phyloP scores from a whole-genome alignment of 176 grass and related monocot species.

The Aegilops bicornis region DNA sequence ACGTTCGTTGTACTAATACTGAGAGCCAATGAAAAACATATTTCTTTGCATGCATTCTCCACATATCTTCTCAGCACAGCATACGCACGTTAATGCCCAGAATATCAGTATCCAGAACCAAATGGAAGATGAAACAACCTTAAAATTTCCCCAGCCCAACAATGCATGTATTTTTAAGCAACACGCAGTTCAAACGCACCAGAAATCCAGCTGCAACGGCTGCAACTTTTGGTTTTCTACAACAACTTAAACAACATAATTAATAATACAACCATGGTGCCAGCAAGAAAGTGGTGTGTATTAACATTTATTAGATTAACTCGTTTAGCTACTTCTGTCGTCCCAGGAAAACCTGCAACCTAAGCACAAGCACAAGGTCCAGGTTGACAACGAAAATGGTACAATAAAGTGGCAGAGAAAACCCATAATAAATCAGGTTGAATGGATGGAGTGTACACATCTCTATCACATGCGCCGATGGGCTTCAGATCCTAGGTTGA shows the following conservation, averaged over 20 bases:
- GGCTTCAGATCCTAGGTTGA: neutral
- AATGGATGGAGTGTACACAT: slow-evolving; percentile 3
- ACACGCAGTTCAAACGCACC: neutral
- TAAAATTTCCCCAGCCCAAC: neutral
- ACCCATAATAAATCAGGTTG: neutral
- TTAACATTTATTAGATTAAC: slow-evolving; percentile 23
- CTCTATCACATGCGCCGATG: neutral
- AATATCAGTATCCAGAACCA: neutral
- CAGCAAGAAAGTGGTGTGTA: neutral
- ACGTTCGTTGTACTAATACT: too few species aligned
- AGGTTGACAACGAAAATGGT: neutral
- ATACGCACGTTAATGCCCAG: too few species aligned
- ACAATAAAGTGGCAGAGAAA: neutral
- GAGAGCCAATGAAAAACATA: too few species aligned
- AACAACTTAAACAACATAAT: neutral
- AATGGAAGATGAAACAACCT: neutral
- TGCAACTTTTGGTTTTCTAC: neutral
- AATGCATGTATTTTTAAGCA: neutral
- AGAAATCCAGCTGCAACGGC: too few species aligned
- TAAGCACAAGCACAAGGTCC: neutral
- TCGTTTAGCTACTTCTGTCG: neutral
- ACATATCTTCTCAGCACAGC: too few species aligned
- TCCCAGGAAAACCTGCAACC: neutral
- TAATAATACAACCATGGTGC: neutral
- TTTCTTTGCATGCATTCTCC: too few species aligned